Evolutionary conservation across 257 asterid genomes (phyloP), one percentile per base, ranked within the genome.

Genomic region (Gardenia jasminoides): DNA sequence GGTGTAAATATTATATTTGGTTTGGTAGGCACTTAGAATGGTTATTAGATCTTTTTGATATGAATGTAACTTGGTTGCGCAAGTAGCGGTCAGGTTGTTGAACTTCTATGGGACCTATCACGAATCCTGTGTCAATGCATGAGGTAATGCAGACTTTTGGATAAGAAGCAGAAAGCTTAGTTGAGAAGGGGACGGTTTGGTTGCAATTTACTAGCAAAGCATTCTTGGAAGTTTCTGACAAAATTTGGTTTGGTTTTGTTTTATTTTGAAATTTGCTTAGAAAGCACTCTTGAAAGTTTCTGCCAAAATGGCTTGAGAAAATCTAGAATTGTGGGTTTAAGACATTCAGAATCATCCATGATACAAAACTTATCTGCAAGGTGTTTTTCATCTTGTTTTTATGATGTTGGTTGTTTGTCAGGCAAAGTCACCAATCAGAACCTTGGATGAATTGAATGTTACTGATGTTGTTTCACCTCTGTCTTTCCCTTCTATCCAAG

Each of bases 391-490:
- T 1, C 11, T 54, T 71, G 39, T 1, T 79, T 47, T 48, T 50
- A 71, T 67, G 30, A 80, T 65, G 44, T 41, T 81, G 65, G 59
- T 82, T 48, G 79, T 54, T 84, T 83, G 83, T 72, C 88, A 95
- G 98, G 99, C 99, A 46, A 93, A 91, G 88, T 92, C 99, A 83
- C 97, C 98, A 70, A 84, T 95, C 82, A 88, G 89, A 90, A 84
- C 86, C 17, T 82, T 93, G 87, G 98, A 95, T 11, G 98, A 92
- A 88, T 84, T 95, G 78, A 88, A n/a, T n/a, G n/a, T n/a, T n/a
- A n/a, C n/a, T n/a, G n/a, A n/a, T n/a, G n/a, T n/a, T n/a, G n/a
- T n/a, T n/a, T n/a, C n/a, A n/a, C n/a, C n/a, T n/a, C n/a, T n/a
- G n/a, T n/a, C n/a, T n/a, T n/a, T n/a, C n/a, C n/a, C n/a, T n/a